Percentiles rank a stretch among this genome's conserved stretches.
Conservation (phyloP, 2,329 filamentous ascomycete species). For the Cryphonectria japonica region DNA sequence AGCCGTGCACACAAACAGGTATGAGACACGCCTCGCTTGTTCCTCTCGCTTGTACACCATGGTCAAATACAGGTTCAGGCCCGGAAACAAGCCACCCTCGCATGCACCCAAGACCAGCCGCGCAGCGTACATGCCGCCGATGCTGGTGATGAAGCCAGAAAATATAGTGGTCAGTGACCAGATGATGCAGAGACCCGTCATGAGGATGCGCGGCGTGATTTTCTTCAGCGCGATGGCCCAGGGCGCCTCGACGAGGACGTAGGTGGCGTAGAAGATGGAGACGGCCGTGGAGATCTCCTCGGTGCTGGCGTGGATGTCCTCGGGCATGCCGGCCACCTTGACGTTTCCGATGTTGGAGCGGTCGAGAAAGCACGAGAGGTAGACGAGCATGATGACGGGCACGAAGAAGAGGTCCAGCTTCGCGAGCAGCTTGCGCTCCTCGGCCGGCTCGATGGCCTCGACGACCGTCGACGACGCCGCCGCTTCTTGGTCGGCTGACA, state of each 20-base stretch:
- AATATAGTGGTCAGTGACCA: slow-evolving; percentile 72
- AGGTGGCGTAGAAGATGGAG: slow-evolving; percentile 70
- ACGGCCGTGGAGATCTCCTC: slow-evolving; percentile 72
- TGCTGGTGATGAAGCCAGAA: slow-evolving; percentile 68
- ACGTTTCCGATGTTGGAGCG: slow-evolving; percentile 76
- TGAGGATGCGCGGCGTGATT: slow-evolving; percentile 66
- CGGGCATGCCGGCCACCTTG: slow-evolving; percentile 64
- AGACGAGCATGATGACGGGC: slow-evolving; percentile 69
- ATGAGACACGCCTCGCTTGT: slow-evolving; percentile 72
- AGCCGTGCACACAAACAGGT: slow-evolving; percentile 72
- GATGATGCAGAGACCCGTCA: slow-evolving; percentile 67
- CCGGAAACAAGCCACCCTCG: slow-evolving; percentile 73
- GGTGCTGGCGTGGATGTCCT: slow-evolving; percentile 62
- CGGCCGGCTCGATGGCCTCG: slow-evolving; percentile 29
- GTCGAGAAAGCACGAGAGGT: slow-evolving; percentile 77
- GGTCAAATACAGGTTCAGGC: slow-evolving; percentile 70
- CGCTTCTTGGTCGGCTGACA: slow-evolving; percentile 1
- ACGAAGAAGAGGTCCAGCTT: slow-evolving; percentile 69
- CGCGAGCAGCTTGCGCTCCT: slow-evolving; percentile 62
- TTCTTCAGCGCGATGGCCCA: slow-evolving; percentile 68
- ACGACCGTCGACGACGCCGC: neutral
- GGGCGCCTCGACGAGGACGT: slow-evolving; percentile 64
- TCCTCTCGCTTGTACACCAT: slow-evolving; percentile 78
- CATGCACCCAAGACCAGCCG: slow-evolving; percentile 70
- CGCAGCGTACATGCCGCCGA: slow-evolving; percentile 67